These are phyloP conservation scores for Trypanosoma mega DNA, from an alignment of 208 protist genomes.

Conservation along the genomic window DNA sequence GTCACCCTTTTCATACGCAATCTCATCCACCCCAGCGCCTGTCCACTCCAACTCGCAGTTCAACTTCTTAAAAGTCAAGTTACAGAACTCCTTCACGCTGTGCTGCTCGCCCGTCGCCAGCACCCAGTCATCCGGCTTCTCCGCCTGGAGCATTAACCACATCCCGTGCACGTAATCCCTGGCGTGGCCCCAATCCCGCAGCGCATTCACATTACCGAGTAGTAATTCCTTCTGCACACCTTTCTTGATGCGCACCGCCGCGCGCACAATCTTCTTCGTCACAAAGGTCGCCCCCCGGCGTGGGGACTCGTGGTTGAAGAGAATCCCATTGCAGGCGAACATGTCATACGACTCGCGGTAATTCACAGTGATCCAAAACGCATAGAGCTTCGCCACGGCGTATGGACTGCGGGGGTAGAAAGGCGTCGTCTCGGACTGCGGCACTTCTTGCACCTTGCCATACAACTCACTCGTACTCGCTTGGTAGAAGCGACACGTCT, in stretches of 20 bases:
- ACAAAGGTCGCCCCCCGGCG: slow-evolving; percentile 94
- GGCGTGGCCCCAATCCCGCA: slow-evolving; percentile 95
- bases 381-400: slow-evolving; percentile 94
- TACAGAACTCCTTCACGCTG: slow-evolving; percentile 88
- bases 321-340: slow-evolving; percentile 94
- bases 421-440: slow-evolving; percentile 93
- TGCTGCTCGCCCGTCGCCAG: slow-evolving; percentile 92
- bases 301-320: slow-evolving; percentile 97
- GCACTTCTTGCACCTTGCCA: slow-evolving; percentile 90
- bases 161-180: slow-evolving; percentile 93
- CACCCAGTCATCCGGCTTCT: slow-evolving; percentile 90
- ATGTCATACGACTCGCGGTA: slow-evolving; percentile 95
- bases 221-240: slow-evolving; percentile 71
- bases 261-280: slow-evolving; percentile 95
- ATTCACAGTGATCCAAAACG: slow-evolving; percentile 94
- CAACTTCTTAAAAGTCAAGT: slow-evolving; percentile 65
- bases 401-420: slow-evolving; percentile 97
- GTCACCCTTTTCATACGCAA: slow-evolving; percentile 57
- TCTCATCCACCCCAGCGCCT: slow-evolving; percentile 84
- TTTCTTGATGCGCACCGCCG: slow-evolving; percentile 88
- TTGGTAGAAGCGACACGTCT: slow-evolving; percentile 81
- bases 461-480: slow-evolving; percentile 89
- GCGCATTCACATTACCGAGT: slow-evolving; percentile 93
- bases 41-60: slow-evolving; percentile 72
- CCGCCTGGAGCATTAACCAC: slow-evolving; percentile 95